Percentiles rank a stretch among this genome's conserved stretches.
These are phyloP conservation scores for Podaxis carcinomalis DNA, from an alignment of 768 basidiomycete genomes.

Conservation along the genomic window DNA sequence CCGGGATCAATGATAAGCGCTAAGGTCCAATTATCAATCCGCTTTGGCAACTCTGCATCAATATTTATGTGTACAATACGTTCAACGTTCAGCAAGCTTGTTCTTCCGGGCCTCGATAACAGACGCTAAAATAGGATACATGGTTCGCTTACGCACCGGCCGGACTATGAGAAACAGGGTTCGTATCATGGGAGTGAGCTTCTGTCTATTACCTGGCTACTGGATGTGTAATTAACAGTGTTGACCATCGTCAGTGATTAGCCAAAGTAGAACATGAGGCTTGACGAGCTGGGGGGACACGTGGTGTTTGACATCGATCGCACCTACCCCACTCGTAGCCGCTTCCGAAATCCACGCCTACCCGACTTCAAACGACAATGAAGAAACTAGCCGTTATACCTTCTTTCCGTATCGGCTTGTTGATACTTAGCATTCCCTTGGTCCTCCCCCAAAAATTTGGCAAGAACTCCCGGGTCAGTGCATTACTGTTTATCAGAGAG, in stretches of 20 bases:
- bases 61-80: too few relatives aligned
- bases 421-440: slow-evolving; percentile 1
- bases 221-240: background rate
- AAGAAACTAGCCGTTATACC: background rate
- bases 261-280: background rate
- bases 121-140: too few relatives aligned
- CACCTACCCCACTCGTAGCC: background rate
- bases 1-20: background rate
- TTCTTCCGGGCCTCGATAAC: too few relatives aligned
- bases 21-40: background rate
- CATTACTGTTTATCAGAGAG: background rate
- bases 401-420: background rate
- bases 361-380: background rate
- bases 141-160: background rate
- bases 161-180: background rate
- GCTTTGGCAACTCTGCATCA: too few relatives aligned
- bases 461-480: background rate
- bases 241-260: background rate
- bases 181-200: background rate
- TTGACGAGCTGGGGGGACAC: background rate
- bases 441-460: background rate
- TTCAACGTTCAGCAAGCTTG: too few relatives aligned
- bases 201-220: background rate
- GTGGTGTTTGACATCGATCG: background rate
- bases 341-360: background rate